Evolutionary conservation across 1,284 basidiomycete species (phyloP).

Genomic region (Crepidotus sp.): DNA sequence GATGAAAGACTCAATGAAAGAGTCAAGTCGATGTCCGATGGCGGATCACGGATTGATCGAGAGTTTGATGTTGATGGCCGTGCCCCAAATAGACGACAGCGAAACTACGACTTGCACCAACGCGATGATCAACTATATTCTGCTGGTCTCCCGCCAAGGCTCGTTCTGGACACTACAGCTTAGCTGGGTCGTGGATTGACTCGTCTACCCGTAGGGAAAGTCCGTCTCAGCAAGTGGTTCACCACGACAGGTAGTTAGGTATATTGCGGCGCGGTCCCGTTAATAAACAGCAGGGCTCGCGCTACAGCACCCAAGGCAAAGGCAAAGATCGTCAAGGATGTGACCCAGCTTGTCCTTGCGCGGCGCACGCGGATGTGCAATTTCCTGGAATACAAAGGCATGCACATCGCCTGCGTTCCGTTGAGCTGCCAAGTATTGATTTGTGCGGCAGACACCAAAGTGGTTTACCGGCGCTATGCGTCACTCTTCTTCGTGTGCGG

Average conservation of each 20-base stretch:
- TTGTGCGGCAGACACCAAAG: conserved; percentile 73
- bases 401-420: conserved; percentile 17
- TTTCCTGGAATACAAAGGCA: conserved; percentile 98
- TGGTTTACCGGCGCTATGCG: conserved; percentile 96
- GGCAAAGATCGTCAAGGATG: conserved; percentile 98
- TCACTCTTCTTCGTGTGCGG: conserved; percentile 98
- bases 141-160: conserved; percentile 93
- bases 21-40: too few relatives aligned
- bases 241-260: conserved; percentile 68
- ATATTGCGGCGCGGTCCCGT: too few relatives aligned
- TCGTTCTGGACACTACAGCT: conserved; percentile 23
- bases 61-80: too few relatives aligned
- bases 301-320: conserved; percentile 39
- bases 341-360: conserved; percentile 95
- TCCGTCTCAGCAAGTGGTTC: conserved; percentile 98
- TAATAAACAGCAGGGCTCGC: too few relatives aligned
- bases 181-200: conserved; percentile 2
- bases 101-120: not conserved
- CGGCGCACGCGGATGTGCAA: conserved; percentile 98
- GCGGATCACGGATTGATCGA: too few relatives aligned
- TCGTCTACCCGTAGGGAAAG: conserved; percentile 63
- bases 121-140: conserved; percentile 76
- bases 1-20: too few relatives aligned
- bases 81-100: too few relatives aligned
- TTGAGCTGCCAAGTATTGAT: not conserved